Evolutionary conservation across 441 rosid species (phyloP), one percentile per base, ranked within the genome.

Genomic region (Syzygium syzygioides): DNA sequence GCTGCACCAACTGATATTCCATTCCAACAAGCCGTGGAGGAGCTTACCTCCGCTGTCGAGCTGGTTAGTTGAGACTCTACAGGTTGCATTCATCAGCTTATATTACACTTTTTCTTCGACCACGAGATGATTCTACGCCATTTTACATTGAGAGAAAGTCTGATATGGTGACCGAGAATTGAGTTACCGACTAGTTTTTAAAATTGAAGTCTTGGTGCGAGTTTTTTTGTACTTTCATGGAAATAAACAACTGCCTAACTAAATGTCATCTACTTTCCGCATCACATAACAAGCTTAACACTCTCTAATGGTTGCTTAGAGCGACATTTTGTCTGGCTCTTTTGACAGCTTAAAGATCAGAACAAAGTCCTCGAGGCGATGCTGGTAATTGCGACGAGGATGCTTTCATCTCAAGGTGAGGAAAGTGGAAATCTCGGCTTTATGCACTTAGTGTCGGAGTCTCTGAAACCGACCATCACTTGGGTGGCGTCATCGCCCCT

Each of bases 21-120:
- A 57, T 90, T 96, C 88, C 95, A 93, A 87, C 91, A 93, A 87
- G 91, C 95, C 18, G 88, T 93, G 87, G 94, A 94, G 90, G 95
- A 95, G 84, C 96, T 94, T 87, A 87, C 56, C 60, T 68, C 76
- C 89, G 88, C 91, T 52, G 87, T 93, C 53, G 93, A 93, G 88
- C 90, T 94, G 96, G 98, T 96, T 90, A 91, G 90, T 66, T 54
- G 79, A 88, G 87, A 60, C 17, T 14, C n/a, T 45, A 26, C 4
- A 37, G 32, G 37, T 71, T 87, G 41, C 20, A 34, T 25, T 52
- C 6, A 20, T 53, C 25, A 56, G 48, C 54, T 13, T 55, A 62
- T 59, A 48, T 56, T n/a, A 71, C 32, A 55, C 56, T 30, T 54
- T 57, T 56, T 19, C 53, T 30, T 34, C 12, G n/a, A 15, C 6